phyloP scores from a whole-genome alignment of 2,329 filamentous ascomycete species.

The Cladosporium cucumerinum region DNA sequence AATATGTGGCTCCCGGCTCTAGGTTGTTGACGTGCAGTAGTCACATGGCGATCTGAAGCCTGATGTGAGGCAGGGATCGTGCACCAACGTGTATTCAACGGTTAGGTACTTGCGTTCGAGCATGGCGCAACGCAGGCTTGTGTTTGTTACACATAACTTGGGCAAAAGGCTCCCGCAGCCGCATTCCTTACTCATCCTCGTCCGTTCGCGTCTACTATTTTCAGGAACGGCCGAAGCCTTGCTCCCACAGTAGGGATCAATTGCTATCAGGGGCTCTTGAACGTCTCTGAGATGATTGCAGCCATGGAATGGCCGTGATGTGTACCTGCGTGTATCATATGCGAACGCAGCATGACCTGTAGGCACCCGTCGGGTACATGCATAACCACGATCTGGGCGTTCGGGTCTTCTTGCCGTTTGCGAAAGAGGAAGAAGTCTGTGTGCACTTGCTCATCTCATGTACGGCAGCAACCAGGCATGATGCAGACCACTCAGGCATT shows the following conservation, averaged over 20 bases:
- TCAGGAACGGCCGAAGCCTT: constrained; percentile 22
- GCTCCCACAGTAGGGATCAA: constrained; percentile 19
- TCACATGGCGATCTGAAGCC: constrained; percentile 24
- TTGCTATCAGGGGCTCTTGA: constrained; percentile 11
- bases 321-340: constrained; percentile 31
- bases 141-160: constrained; percentile 16
- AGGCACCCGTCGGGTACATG: constrained; percentile 30
- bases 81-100: constrained; percentile 19
- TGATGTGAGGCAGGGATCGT: constrained; percentile 23
- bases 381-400: constrained; percentile 24
- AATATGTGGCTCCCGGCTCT: constrained; percentile 9
- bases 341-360: constrained; percentile 34
- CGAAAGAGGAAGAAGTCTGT: constrained; percentile 5
- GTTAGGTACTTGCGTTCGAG: constrained; percentile 13
- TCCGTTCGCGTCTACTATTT: constrained; percentile 16
- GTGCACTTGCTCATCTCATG: neutral
- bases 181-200: constrained; percentile 25
- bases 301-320: constrained; percentile 17
- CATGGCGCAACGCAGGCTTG: constrained; percentile 9
- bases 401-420: constrained; percentile 23
- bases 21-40: constrained; percentile 28
- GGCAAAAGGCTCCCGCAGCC: constrained; percentile 16
- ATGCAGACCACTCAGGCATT: constrained; percentile 9
- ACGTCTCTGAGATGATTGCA: constrained; percentile 15
- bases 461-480: constrained; percentile 3